Conservation (phyloP, 768 basidiomycete species). For the Auricularia cornea region DNA sequence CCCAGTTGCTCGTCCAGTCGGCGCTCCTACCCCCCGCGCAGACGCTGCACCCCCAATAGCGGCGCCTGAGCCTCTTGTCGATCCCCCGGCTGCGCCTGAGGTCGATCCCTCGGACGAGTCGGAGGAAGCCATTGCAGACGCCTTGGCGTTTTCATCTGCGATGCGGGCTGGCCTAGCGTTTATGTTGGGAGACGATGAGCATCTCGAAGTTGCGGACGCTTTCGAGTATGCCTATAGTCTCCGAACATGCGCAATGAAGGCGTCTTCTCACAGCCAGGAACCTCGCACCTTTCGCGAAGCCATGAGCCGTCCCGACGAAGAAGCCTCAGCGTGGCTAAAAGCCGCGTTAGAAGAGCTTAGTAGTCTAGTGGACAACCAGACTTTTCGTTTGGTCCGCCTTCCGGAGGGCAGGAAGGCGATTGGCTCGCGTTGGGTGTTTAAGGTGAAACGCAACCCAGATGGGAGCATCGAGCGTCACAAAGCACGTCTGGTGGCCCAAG, state of each 20-base stretch:
- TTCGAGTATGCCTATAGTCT: background rate
- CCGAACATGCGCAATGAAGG: background rate
- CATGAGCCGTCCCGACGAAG: background rate
- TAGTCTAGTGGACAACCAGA: conserved; percentile 8
- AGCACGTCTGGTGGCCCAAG: conserved; percentile 31
- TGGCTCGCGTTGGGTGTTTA: conserved; percentile 19
- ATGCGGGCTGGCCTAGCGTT: background rate
- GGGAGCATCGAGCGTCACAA: conserved; percentile 20
- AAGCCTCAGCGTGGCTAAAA: conserved; percentile 6
- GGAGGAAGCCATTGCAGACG: background rate
- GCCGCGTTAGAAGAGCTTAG: conserved; percentile 14
- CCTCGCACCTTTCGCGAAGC: background rate
- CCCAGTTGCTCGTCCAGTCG: background rate
- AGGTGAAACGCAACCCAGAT: conserved; percentile 15
- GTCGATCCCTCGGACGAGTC: background rate
- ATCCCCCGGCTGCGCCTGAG: background rate
- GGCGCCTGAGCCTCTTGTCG: too few species aligned
- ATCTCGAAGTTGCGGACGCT: background rate
- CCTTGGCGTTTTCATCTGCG: too few species aligned
- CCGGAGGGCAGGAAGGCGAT: conserved; percentile 15
- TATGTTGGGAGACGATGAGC: background rate
- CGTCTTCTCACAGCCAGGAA: background rate
- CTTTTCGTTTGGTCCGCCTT: conserved; percentile 7
- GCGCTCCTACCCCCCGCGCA: too few species aligned
- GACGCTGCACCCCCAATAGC: too few species aligned